Evolutionary conservation across 352 stramenopile genomes (phyloP).

Genomic region (Plasmopara muralis): DNA sequence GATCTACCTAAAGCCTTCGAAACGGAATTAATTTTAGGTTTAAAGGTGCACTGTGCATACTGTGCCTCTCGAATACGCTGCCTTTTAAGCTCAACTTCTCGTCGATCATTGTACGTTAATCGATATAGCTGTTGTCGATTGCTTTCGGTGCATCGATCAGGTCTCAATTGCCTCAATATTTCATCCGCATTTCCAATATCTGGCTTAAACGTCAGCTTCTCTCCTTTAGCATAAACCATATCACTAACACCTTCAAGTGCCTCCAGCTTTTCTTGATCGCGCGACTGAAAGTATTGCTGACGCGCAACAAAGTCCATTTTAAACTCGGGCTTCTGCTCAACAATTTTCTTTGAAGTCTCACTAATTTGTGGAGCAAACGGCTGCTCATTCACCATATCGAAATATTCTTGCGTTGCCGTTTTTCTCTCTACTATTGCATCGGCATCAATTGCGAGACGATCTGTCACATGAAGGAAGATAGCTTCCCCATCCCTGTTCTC

Average conservation of each 20-base stretch:
- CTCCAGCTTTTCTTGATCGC: constrained; percentile 55
- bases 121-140: constrained; percentile 52
- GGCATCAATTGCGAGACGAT: constrained; percentile 50
- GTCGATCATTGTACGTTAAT: constrained; percentile 61
- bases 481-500: background rate
- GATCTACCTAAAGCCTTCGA: constrained; percentile 53
- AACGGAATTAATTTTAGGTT: constrained; percentile 71
- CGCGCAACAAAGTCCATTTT: constrained; percentile 69
- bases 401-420: constrained; percentile 61
- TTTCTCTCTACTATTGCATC: constrained; percentile 38
- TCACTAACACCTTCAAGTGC: constrained; percentile 44
- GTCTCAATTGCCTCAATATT: constrained; percentile 58
- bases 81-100: constrained; percentile 50
- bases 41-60: constrained; percentile 60
- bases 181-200: constrained; percentile 70
- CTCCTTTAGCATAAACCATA: constrained; percentile 23
- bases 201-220: constrained; percentile 55
- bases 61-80: constrained; percentile 48
- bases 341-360: constrained; percentile 40
- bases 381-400: constrained; percentile 53
- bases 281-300: constrained; percentile 58
- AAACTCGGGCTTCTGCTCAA: constrained; percentile 64
- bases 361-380: constrained; percentile 58
- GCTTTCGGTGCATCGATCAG: constrained; percentile 54
- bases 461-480: constrained; percentile 33